These are phyloP conservation scores for Cladorrhinum sp. DNA, from an alignment of 2,329 filamentous ascomycete species.

Conservation along the genomic window DNA sequence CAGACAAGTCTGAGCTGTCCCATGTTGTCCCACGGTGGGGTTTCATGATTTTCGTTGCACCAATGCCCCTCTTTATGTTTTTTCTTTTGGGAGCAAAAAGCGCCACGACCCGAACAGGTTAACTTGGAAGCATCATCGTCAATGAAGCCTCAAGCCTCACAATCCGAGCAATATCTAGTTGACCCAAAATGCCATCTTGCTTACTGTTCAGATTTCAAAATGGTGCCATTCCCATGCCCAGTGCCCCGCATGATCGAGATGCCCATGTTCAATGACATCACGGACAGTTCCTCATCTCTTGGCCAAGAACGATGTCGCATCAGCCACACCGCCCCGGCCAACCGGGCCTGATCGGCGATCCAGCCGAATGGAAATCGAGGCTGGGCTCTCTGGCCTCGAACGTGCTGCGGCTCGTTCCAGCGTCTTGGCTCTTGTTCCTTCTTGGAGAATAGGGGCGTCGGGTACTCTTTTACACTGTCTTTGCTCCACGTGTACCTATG, in stretches of 20 bases:
- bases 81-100: background rate
- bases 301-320: background rate
- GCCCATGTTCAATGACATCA: constrained; percentile 13
- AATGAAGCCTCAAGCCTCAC: too few species aligned
- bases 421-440: background rate
- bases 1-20: background rate
- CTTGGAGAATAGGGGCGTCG: background rate
- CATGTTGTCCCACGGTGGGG: background rate
- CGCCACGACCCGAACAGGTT: background rate
- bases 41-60: background rate
- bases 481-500: background rate
- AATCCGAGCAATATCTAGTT: background rate
- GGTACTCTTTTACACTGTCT: background rate
- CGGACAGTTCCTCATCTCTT: background rate
- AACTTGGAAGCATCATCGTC: background rate
- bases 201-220: background rate
- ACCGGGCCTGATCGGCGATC: background rate
- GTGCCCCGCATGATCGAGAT: background rate
- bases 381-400: background rate
- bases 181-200: background rate
- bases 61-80: background rate
- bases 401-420: background rate
- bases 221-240: background rate
- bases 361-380: background rate
- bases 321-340: background rate